These are phyloP conservation scores for Stachybotrys elegans DNA, from an alignment of 2,329 filamentous ascomycete species.

Conservation along the genomic window DNA sequence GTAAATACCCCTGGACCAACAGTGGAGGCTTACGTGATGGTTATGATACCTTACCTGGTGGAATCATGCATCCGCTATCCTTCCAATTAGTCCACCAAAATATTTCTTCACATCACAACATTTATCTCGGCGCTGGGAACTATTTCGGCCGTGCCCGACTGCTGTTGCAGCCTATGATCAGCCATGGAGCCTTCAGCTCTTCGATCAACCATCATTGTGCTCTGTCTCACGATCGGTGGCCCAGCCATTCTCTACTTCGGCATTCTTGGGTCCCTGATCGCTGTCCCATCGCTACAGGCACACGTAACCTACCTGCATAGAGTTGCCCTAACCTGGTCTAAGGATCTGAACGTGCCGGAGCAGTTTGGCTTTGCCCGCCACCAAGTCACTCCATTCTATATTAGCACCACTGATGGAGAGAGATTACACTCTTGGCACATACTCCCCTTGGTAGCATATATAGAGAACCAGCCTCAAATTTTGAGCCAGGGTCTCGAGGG, in stretches of 20 bases:
- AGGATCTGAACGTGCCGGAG: constrained; percentile 56
- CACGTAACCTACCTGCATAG: constrained; percentile 43
- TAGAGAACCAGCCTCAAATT: constrained; percentile 37
- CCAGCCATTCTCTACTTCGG: constrained; percentile 12
- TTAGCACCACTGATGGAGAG: constrained; percentile 60
- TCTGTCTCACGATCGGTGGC: constrained; percentile 11
- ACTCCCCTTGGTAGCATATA: constrained; percentile 48
- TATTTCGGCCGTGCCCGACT: no score
- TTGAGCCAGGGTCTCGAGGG: constrained; percentile 21
- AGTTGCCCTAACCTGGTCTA: constrained; percentile 43
- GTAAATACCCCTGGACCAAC: no score
- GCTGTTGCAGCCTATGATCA: no score
- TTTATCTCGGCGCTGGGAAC: no score
- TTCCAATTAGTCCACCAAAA: no score
- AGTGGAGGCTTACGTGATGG: no score
- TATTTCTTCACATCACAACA: no score
- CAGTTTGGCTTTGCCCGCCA: constrained; percentile 64
- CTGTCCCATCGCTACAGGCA: constrained; percentile 12
- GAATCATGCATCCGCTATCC: no score
- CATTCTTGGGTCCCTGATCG: constrained; percentile 10
- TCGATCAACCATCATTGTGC: constrained; percentile 10
- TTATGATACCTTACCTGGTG: no score
- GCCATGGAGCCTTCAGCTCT: constrained; percentile 4
- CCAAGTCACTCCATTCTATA: constrained; percentile 65
- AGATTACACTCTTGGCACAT: constrained; percentile 69